Conservation (phyloP, 2,329 filamentous ascomycete genomes). For the Metarhizium album region DNA sequence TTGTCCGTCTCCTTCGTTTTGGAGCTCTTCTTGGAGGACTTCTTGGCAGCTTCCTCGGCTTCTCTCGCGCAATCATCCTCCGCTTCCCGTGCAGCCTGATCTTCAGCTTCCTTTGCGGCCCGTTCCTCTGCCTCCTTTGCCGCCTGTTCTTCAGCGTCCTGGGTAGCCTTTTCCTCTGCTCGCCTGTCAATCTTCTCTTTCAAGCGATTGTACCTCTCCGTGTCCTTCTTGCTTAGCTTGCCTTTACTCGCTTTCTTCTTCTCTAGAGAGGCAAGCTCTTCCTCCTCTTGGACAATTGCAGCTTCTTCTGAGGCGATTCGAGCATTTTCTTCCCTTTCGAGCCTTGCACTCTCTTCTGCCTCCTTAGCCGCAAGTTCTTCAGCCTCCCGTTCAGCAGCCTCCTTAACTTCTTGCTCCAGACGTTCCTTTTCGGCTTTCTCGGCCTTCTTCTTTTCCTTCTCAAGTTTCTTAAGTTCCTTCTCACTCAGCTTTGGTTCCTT, state of each 20-base stretch:
- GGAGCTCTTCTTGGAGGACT: slow-evolving; percentile 29
- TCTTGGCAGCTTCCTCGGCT: slow-evolving; percentile 27
- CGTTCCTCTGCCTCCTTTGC: slow-evolving; percentile 29
- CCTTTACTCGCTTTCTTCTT: slow-evolving; percentile 40
- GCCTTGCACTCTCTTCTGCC: slow-evolving; percentile 19
- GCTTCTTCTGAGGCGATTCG: slow-evolving; percentile 15
- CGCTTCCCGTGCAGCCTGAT: slow-evolving; percentile 7
- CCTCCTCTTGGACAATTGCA: slow-evolving; percentile 19
- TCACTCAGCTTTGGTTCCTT: slow-evolving; percentile 35
- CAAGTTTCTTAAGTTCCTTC: slow-evolving; percentile 40
- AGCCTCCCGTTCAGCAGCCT: slow-evolving; percentile 16
- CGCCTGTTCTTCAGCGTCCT: slow-evolving; percentile 28
- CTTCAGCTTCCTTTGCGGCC: slow-evolving; percentile 26
- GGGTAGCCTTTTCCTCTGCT: slow-evolving; percentile 28
- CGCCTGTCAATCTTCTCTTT: slow-evolving; percentile 23
- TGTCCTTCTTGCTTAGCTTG: slow-evolving; percentile 33
- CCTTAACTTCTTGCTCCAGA: slow-evolving; percentile 14
- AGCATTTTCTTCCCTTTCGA: slow-evolving; percentile 15
- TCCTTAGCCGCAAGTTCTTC: slow-evolving; percentile 20
- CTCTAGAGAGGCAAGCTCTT: slow-evolving; percentile 29
- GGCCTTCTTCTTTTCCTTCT: slow-evolving; percentile 35
- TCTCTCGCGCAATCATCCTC: slow-evolving; percentile 15
- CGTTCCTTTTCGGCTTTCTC: slow-evolving; percentile 30
- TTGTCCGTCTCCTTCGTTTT: slow-evolving; percentile 15
- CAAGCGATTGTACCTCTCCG: slow-evolving; percentile 31